These are phyloP conservation scores for Lycium ferocissimum DNA, from an alignment of 257 asterid species.

Conservation along the genomic window DNA sequence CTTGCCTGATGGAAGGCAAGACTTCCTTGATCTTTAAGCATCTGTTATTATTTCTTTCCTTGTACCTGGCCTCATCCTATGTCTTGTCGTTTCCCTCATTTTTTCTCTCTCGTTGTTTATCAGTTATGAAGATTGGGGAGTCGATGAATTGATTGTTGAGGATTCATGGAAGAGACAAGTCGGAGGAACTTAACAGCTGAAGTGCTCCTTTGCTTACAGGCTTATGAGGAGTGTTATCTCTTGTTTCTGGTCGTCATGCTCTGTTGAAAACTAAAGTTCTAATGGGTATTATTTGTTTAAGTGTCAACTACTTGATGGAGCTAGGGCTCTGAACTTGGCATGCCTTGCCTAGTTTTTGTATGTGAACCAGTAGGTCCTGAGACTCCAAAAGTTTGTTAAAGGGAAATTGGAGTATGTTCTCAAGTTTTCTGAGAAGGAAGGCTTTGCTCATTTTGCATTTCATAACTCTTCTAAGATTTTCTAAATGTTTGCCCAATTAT, in stretches of 20 bases:
- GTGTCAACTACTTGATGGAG: not conserved
- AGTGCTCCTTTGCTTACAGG: not conserved
- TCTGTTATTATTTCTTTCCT: not conserved
- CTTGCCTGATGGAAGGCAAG: slow-evolving; percentile 92
- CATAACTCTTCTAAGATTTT: not conserved
- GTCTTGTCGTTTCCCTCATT: not conserved
- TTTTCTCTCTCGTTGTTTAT: not conserved
- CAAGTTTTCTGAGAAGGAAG: not conserved
- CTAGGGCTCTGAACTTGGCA: not conserved
- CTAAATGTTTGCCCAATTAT: not conserved
- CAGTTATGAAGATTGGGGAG: slow-evolving; percentile 63
- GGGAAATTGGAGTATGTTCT: not conserved
- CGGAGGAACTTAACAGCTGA: slow-evolving; percentile 46
- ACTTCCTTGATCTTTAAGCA: not conserved
- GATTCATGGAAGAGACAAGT: slow-evolving; percentile 66
- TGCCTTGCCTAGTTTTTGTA: not conserved
- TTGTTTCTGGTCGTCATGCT: not conserved
- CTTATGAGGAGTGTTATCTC: not conserved
- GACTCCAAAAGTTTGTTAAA: not conserved
- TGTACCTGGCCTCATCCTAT: not conserved
- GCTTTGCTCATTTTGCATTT: not conserved
- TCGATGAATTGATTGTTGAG: slow-evolving; percentile 58
- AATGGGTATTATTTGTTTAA: not conserved
- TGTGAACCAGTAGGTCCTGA: not conserved
- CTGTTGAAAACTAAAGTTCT: not conserved